A percentile compares a stretch with the other conserved stretches of the same genome.
phyloP scores from a whole-genome alignment of 2,329 filamentous ascomycete genomes.

The Juglanconis juglandina region DNA sequence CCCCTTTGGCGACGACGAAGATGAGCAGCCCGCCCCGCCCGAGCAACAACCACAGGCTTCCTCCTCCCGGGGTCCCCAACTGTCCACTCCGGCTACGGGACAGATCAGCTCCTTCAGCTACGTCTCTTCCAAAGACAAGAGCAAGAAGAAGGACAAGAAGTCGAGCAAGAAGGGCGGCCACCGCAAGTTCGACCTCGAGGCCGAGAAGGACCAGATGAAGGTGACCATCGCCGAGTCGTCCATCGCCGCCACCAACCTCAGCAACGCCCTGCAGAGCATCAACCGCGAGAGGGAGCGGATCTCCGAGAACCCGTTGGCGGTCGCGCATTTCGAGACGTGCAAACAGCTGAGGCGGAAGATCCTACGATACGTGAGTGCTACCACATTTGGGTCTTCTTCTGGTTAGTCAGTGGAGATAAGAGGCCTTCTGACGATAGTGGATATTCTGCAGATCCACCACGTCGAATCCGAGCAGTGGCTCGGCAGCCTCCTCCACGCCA shows the following conservation, averaged over 20 bases:
- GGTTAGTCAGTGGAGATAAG: neutral
- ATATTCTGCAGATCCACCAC: conserved; percentile 66
- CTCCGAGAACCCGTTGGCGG: conserved; percentile 74
- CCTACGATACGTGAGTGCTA: conserved; percentile 66
- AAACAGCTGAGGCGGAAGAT: conserved; percentile 82
- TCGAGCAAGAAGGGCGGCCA: conserved; percentile 46
- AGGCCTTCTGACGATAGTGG: neutral
- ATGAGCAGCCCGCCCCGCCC: conserved; percentile 42
- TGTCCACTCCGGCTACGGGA: conserved; percentile 21
- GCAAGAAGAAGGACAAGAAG: conserved; percentile 40
- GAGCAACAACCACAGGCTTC: conserved; percentile 24
- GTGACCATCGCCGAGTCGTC: conserved; percentile 84
- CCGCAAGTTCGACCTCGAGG: conserved; percentile 76
- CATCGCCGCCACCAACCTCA: conserved; percentile 84
- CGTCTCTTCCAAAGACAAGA: conserved; percentile 46
- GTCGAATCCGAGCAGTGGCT: conserved; percentile 91
- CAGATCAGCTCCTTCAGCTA: conserved; percentile 39
- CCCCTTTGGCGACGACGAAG: conserved; percentile 65
- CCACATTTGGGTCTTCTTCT: too few species aligned
- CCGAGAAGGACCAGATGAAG: conserved; percentile 83
- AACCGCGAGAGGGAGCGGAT: conserved; percentile 87
- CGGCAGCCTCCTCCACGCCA: conserved; percentile 84
- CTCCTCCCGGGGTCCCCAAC: conserved; percentile 24
- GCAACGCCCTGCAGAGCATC: conserved; percentile 83
- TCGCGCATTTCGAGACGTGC: conserved; percentile 78